Evolutionary conservation across 148 eudicot species (phyloP).

Genomic region (Rhododendron mucronatum): DNA sequence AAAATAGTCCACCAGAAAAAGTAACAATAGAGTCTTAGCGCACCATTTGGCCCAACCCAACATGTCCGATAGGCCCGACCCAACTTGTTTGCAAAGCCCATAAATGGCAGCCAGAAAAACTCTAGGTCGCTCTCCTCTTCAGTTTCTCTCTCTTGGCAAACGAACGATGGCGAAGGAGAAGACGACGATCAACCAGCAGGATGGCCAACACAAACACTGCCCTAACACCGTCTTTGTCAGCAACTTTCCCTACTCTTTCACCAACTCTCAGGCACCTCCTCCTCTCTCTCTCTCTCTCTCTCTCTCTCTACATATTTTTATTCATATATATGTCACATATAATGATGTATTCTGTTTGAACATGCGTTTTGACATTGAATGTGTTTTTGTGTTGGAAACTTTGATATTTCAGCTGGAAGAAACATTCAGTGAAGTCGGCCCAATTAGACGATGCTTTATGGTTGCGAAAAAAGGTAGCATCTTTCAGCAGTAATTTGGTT

Average conservation of each 20-base stretch:
- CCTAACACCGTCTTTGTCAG: slow-evolving; percentile 50
- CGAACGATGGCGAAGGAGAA: slow-evolving; percentile 9
- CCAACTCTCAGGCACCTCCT: slow-evolving; percentile 45
- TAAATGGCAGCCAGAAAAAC: no score
- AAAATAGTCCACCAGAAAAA: no score
- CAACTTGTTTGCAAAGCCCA: not conserved
- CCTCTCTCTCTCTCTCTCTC: slow-evolving; percentile 14
- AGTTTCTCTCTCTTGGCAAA: no score
- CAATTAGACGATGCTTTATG: slow-evolving; percentile 80
- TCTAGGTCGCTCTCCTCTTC: not conserved
- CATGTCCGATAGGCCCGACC: not conserved
- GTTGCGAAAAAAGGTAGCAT: slow-evolving; percentile 68
- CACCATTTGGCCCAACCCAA: not conserved
- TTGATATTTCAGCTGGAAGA: slow-evolving; percentile 51
- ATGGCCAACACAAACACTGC: slow-evolving; percentile 39
- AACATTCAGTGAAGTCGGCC: slow-evolving; percentile 86
- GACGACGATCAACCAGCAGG: slow-evolving; percentile 11
- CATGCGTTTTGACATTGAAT: not conserved
- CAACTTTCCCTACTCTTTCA: slow-evolving; percentile 65
- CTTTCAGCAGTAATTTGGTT: not conserved
- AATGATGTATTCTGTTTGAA: not conserved
- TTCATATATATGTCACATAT: no score
- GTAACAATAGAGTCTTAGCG: not conserved
- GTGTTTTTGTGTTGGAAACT: not conserved
- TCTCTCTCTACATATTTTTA: not conserved